Evolutionary conservation across 1,139 yeast species (phyloP), one percentile per base, ranked within the genome.

Genomic region (Taphrina populina): DNA sequence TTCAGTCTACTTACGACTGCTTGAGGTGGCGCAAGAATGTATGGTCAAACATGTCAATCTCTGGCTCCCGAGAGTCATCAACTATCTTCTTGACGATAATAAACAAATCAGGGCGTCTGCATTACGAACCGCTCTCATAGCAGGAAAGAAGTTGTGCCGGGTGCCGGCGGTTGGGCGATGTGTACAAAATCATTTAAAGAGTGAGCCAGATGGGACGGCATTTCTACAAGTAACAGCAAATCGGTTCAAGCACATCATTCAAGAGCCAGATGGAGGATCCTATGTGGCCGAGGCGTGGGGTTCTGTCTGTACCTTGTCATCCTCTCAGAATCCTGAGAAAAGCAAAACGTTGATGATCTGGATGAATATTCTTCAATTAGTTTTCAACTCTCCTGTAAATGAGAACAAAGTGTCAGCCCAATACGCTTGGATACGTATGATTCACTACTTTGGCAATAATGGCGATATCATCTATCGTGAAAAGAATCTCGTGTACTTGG

Each of bases 221-320:
- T 37, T 52, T 21, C 49, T 60, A 29, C 58, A 60, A 13, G 13
- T 43, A 7, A 46, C 58, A 19, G 54, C 32, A 8, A 40, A 20
- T 4, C 59, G 60, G 20, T 41, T 61, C 33, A 43, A 56, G 30
- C 56, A 46, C 1, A 15, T 54, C 30, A 52, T 60, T 13, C 53
- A 53, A 8, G 52, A 54, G 40, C 57, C 57, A 4, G 56, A 58
- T 20, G 58, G 60, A 5, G 63, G 59, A 4, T 49, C 51, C 11
- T 62, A 56, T 39, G 57, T 62, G 8, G 56, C 59, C 4, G 37
- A 52, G 11, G 51, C 62, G 11, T 62, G 63, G 64, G 60, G 58
- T 21, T 32, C 56, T 10, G 37, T 62, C 27, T 57, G 62, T 7
- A 41, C 59, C 5, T 34, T 59, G 11, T 34, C 62, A 13, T 51